These are phyloP conservation scores for Kuraishia piskuri DNA, from an alignment of 805 yeast species.

Conservation along the genomic window DNA sequence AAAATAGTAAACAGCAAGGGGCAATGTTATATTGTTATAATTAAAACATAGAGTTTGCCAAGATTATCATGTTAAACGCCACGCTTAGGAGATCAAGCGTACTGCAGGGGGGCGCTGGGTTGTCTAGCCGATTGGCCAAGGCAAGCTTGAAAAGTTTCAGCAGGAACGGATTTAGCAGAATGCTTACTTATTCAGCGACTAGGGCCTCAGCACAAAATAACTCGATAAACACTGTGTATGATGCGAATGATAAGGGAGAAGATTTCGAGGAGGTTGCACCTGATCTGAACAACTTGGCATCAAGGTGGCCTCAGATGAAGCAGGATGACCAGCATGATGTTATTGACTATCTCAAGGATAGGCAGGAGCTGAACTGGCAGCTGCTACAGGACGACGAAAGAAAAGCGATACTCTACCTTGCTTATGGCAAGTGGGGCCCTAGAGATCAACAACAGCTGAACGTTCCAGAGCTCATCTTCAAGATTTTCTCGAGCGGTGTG, in stretches of 20 bases:
- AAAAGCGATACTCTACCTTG: conserved; percentile 48
- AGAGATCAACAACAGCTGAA: conserved; percentile 26
- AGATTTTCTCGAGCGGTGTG: conserved; percentile 21
- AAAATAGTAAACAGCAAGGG: no score
- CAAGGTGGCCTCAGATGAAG: conserved; percentile 23
- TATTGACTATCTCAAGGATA: conserved; percentile 24
- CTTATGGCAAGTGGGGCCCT: conserved; percentile 61
- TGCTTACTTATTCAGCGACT: neutral
- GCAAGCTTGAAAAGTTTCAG: no score
- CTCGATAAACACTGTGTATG: neutral
- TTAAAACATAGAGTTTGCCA: no score
- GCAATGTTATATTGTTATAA: no score
- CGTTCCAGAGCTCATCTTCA: conserved; percentile 23
- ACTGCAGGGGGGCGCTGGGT: no score
- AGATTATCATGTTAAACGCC: no score
- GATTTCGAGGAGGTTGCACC: conserved; percentile 9
- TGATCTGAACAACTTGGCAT: conserved; percentile 21
- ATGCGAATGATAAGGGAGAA: conserved; percentile 12
- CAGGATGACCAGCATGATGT: conserved; percentile 26
- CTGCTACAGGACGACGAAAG: conserved; percentile 41
- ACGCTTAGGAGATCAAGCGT: no score
- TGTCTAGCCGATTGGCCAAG: no score
- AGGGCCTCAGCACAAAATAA: neutral
- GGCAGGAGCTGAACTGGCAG: conserved; percentile 28
- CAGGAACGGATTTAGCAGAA: no score